phyloP scores from a whole-genome alignment of 176 grass and related monocot genomes.

The Phoenix dactylifera region DNA sequence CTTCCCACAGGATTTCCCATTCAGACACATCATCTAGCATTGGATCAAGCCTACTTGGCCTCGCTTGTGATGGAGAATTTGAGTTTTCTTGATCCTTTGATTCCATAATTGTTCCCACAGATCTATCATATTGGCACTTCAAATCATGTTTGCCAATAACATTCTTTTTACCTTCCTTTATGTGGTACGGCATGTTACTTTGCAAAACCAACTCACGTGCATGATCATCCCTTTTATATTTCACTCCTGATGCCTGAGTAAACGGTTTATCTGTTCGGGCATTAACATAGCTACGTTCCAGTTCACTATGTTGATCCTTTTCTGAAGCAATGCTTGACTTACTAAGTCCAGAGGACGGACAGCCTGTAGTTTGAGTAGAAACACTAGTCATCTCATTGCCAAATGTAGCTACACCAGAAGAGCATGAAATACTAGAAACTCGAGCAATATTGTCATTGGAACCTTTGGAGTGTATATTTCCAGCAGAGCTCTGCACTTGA shows the following conservation, averaged over 20 bases:
- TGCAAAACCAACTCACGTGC: slow-evolving; percentile 22
- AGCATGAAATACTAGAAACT: slow-evolving; percentile 36
- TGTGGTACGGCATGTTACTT: slow-evolving; percentile 30
- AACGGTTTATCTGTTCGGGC: slow-evolving; percentile 27
- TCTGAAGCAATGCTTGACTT: slow-evolving; percentile 6
- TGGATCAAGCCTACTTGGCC: slow-evolving; percentile 55
- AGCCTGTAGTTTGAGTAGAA: slow-evolving; percentile 36
- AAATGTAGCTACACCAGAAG: slow-evolving; percentile 29
- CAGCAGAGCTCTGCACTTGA: slow-evolving; percentile 40
- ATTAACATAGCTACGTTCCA: slow-evolving; percentile 34
- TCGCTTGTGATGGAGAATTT: slow-evolving; percentile 27
- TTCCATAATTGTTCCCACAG: slow-evolving; percentile 35
- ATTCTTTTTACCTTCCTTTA: slow-evolving; percentile 27
- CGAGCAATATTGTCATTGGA: slow-evolving; percentile 31
- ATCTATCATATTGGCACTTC: slow-evolving; percentile 53
- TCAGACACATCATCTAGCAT: slow-evolving; percentile 92
- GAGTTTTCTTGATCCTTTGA: slow-evolving; percentile 38
- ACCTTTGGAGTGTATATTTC: slow-evolving; percentile 40
- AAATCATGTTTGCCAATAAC: slow-evolving; percentile 35
- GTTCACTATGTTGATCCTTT: slow-evolving; percentile 26
- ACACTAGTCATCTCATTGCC: slow-evolving; percentile 33
- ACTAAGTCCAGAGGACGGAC: slow-evolving; percentile 22
- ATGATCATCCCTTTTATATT: slow-evolving; percentile 27
- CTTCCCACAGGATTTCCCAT: slow-evolving; percentile 96
- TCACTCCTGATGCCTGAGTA: slow-evolving; percentile 34